Percentiles rank a stretch among this genome's conserved stretches.
phyloP scores from a whole-genome alignment of 257 asterid genomes.

The Fraxinus pennsylvanica region DNA sequence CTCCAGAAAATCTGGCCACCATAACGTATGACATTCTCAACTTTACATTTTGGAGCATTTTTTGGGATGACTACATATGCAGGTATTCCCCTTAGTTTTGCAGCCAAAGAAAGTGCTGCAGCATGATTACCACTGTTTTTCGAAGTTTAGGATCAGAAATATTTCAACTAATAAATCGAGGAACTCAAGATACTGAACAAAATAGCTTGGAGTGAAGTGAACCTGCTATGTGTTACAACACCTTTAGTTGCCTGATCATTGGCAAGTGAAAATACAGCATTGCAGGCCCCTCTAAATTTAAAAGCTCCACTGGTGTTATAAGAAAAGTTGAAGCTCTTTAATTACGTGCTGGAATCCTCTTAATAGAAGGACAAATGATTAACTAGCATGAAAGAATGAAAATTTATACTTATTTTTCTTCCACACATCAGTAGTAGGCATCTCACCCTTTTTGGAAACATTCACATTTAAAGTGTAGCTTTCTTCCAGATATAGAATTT shows the following conservation, averaged over 20 bases:
- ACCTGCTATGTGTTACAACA: conserved; percentile 97
- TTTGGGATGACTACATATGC: conserved; percentile 82
- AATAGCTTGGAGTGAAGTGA: conserved; percentile 24
- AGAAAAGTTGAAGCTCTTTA: not conserved
- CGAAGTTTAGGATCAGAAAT: conserved; percentile 28
- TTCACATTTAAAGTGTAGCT: conserved; percentile 82
- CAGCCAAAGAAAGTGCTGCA: conserved; percentile 97
- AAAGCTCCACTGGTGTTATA: conserved; percentile 74
- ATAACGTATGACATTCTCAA: conserved; percentile 82
- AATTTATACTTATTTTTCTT: not conserved
- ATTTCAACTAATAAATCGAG: conserved; percentile 20
- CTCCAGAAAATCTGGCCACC: conserved; percentile 88
- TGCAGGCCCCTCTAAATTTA: conserved; percentile 93
- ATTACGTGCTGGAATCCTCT: not conserved
- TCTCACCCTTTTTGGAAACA: conserved; percentile 96
- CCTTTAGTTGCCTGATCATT: conserved; percentile 78
- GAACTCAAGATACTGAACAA: conserved; percentile 9
- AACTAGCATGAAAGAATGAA: not conserved
- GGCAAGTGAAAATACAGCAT: conserved; percentile 85
- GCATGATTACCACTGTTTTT: conserved; percentile 90
- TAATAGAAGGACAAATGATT: not conserved
- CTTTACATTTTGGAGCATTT: conserved; percentile 92
- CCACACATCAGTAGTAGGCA: not conserved
- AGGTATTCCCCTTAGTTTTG: conserved; percentile 79
- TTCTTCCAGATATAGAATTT: conserved; percentile 69